Conservation (phyloP, 1,284 basidiomycete species). For the Irpex sp. region DNA sequence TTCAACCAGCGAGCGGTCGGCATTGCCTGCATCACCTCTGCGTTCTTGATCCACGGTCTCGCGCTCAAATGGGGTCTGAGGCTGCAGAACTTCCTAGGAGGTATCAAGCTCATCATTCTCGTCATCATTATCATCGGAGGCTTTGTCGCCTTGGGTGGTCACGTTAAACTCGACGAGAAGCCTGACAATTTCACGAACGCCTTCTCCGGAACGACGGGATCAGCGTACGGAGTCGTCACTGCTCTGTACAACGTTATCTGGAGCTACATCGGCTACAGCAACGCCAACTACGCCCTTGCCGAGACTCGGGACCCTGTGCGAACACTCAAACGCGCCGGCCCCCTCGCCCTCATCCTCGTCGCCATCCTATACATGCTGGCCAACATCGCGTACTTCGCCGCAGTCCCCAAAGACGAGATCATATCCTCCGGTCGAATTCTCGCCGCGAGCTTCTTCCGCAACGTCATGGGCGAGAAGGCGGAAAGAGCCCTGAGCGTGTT, state of each 20-base stretch:
- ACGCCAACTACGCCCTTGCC: conserved; percentile 57
- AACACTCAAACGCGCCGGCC: conserved; percentile 59
- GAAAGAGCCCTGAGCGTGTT: conserved; percentile 55
- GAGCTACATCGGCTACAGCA: conserved; percentile 62
- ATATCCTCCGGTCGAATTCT: conserved; percentile 49
- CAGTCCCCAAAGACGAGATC: conserved; percentile 58
- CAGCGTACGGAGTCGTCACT: conserved; percentile 36
- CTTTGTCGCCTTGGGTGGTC: conserved; percentile 38
- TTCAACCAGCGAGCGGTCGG: conserved; percentile 17
- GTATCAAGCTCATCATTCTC: conserved; percentile 57
- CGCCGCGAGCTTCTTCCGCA: conserved; percentile 61
- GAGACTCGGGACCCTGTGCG: conserved; percentile 59
- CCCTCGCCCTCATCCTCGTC: conserved; percentile 41
- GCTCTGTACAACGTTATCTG: conserved; percentile 60
- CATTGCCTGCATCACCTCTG: conserved; percentile 49
- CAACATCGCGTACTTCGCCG: conserved; percentile 63
- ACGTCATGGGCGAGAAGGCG: conserved; percentile 51
- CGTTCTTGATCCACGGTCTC: conserved; percentile 51
- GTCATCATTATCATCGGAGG: conserved; percentile 46
- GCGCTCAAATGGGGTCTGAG: conserved; percentile 51
- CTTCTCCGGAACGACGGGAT: conserved; percentile 46
- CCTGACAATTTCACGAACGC: conserved; percentile 41
- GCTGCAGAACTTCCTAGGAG: conserved; percentile 57
- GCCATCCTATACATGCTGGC: conserved; percentile 42
- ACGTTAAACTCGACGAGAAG: conserved; percentile 34